Evolutionary conservation across 805 yeast genomes (phyloP).

Genomic region (Zygotorulaspora chibaensis): DNA sequence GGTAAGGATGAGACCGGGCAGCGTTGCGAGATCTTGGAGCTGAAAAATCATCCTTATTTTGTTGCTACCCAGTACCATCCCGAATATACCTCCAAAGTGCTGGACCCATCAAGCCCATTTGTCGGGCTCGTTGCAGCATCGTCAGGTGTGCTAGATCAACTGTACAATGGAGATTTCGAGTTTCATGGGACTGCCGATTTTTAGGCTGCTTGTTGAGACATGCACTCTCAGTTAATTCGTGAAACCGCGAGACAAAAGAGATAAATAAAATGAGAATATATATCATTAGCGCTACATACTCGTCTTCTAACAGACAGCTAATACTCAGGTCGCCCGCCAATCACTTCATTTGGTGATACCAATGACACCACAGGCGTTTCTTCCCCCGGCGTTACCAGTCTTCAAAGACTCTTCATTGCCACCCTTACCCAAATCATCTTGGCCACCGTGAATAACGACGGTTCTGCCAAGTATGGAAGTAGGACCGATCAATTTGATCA

Average conservation of each 20-base stretch:
- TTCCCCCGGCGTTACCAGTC: constrained; percentile 97
- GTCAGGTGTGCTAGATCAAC: constrained; percentile 70
- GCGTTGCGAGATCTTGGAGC: constrained; percentile 93
- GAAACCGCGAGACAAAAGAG: not conserved
- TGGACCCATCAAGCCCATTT: constrained; percentile 95
- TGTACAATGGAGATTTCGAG: constrained; percentile 42
- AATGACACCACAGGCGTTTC: constrained; percentile 98
- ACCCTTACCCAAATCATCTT: constrained; percentile 93
- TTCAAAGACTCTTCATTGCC: constrained; percentile 85
- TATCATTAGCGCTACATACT: not conserved
- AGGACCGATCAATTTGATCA: constrained; percentile 79
- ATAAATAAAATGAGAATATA: not conserved
- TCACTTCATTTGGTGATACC: constrained; percentile 43
- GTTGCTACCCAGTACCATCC: constrained; percentile 99
- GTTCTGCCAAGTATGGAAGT: constrained; percentile 91
- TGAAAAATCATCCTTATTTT: constrained; percentile 80
- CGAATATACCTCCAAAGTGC: constrained; percentile 91
- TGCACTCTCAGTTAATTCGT: too few species aligned
- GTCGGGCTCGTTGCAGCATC: constrained; percentile 95
- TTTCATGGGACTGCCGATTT: constrained; percentile 29
- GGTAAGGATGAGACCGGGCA: constrained; percentile 88
- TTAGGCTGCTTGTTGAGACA: constrained; percentile 10
- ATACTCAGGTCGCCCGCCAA: too few species aligned
- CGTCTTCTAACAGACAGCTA: too few species aligned
- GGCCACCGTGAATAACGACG: constrained; percentile 88